Evolutionary conservation across 192 early-diverging fungal species (phyloP), one percentile per base, ranked within the genome.

Genomic region (Phlyctochytrium arcticum): DNA sequence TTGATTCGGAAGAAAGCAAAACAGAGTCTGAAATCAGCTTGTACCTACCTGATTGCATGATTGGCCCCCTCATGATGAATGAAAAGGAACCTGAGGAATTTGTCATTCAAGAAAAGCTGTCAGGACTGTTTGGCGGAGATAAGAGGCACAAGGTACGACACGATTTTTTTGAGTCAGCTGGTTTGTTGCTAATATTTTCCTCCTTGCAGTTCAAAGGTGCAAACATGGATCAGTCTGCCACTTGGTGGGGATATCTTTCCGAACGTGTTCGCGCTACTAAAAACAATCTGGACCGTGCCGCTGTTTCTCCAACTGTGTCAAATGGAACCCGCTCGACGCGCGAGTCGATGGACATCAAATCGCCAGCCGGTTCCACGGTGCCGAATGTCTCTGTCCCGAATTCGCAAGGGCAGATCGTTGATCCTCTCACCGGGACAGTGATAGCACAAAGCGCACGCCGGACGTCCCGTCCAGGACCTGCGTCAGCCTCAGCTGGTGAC

Each of bases 1-100:
- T 42, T 9, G 49, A 53, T 29, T 57, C 23, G 5, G 34, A 34
- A 21, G 59, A 26, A 7, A 30, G n/a, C 6, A 60, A 72, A 15
- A 54, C 49, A n/a, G 46, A 62, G 15, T 65, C 75, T 3, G 80
- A 81, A 36, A 54, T 74, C n/a, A 66, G 57, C 26, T n/a, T 75
- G 15, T 72, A 72, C 33, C 60, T 81, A 48, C 68, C 73, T 2
- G 80, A 81, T 29, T 76, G 75, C 57, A 55, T 66, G 9, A 54
- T 78, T 6, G 70, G 53, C 7, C 69, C 72, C 32, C 50, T 75
- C 33, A 65, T 65, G 63, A 60, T 65, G 59, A 73, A 81, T 46
- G 72, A 75, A 42, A 81, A 78, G 61, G 80, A 81, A 27, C 71
- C 69, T 12, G 75, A 78, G 39, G 80, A 81, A 64, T 70, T 81